These are phyloP conservation scores for Naematelia encephala DNA, from an alignment of 768 basidiomycete species.

Conservation along the genomic window DNA sequence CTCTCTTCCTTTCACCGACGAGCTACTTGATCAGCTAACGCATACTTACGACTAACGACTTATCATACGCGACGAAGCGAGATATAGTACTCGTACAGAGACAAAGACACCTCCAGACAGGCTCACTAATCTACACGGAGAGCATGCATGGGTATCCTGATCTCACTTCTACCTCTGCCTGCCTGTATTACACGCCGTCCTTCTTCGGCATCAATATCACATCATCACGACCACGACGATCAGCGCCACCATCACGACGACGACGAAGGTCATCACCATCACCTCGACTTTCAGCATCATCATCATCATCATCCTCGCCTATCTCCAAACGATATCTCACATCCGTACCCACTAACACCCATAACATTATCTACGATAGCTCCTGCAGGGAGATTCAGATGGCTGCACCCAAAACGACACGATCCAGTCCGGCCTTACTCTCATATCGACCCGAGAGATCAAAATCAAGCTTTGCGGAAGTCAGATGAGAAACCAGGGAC, in stretches of 20 bases:
- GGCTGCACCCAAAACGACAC: too few relatives aligned
- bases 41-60: too few relatives aligned
- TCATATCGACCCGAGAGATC: neutral
- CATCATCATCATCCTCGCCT: neutral
- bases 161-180: neutral
- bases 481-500: neutral
- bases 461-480: neutral
- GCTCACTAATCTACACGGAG: too few relatives aligned
- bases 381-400: neutral
- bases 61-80: too few relatives aligned
- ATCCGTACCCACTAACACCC: conserved; percentile 13
- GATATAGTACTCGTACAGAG: too few relatives aligned
- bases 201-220: neutral
- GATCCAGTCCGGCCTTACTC: neutral
- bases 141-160: neutral
- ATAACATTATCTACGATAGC: neutral
- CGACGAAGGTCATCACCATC: neutral
- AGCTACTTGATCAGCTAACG: too few relatives aligned
- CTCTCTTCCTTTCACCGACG: too few relatives aligned
- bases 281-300: neutral
- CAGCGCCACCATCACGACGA: neutral
- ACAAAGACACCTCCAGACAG: too few relatives aligned
- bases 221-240: neutral
- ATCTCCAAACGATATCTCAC: conserved; percentile 10
- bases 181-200: neutral